Conservation (phyloP, 768 basidiomycete species). For the Boletus sp. region DNA sequence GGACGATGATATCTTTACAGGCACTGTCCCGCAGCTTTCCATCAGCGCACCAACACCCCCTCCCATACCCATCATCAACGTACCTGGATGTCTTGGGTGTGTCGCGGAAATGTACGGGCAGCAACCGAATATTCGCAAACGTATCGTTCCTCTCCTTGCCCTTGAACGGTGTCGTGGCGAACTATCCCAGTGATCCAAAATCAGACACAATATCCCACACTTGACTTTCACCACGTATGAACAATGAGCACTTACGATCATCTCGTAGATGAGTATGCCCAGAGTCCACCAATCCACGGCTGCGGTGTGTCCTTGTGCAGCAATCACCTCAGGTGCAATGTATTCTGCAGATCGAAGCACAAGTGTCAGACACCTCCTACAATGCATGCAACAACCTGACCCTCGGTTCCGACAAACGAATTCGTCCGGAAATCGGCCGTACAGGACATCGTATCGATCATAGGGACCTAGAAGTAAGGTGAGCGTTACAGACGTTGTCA, state of each 20-base stretch:
- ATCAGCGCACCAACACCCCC: constrained; percentile 7
- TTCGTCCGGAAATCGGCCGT: constrained; percentile 98
- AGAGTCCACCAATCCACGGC: constrained; percentile 99
- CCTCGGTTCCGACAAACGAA: constrained; percentile 99
- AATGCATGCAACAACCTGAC: constrained; percentile 40
- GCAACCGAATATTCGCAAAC: constrained; percentile 89
- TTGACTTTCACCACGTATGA: constrained; percentile 14
- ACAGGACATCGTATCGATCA: constrained; percentile 96
- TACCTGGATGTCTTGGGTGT: constrained; percentile 73
- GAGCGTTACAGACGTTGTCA: constrained; percentile 3
- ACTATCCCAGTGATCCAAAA: constrained; percentile 48
- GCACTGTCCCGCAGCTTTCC: constrained; percentile 45
- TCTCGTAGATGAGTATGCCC: constrained; percentile 97
- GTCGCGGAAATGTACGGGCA: constrained; percentile 86
- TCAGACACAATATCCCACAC: constrained; percentile 21
- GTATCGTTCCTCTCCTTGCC: constrained; percentile 92
- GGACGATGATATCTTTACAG: constrained; percentile 83
- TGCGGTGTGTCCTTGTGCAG: constrained; percentile 92
- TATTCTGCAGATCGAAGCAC: constrained; percentile 62
- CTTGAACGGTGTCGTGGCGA: constrained; percentile 98
- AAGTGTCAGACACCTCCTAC: constrained; percentile 14
- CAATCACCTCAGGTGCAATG: constrained; percentile 98
- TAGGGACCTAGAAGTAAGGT: constrained; percentile 57
- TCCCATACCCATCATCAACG: constrained; percentile 30
- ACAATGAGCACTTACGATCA: constrained; percentile 74